Percentiles rank a stretch among this genome's conserved stretches.
Evolutionary conservation across 345 rosid genomes (phyloP).

Genomic region (Rhodomyrtus tomentosa): DNA sequence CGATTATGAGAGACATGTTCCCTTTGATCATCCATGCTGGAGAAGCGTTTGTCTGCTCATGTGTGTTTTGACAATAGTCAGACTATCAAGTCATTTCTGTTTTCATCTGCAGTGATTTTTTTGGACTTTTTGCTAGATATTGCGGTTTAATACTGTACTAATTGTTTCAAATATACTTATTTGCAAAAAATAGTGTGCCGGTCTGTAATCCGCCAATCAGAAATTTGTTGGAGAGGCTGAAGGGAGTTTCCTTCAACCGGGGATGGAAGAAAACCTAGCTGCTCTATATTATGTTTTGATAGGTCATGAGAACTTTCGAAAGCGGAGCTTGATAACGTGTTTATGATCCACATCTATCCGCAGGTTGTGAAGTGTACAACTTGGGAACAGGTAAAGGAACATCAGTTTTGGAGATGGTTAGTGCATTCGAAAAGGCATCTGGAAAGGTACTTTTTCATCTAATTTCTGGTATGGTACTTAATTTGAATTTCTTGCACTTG

Average conservation of each 20-base stretch:
- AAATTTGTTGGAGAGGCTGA: not conserved
- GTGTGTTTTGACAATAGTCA: not conserved
- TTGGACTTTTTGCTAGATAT: not conserved
- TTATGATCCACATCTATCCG: not conserved
- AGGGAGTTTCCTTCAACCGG: not conserved
- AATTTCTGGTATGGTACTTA: not conserved
- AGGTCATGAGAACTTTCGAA: not conserved
- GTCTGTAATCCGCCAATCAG: not conserved
- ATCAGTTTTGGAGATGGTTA: constrained; percentile 93
- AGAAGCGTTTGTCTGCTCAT: not conserved
- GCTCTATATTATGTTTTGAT: not conserved
- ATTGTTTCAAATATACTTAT: not conserved
- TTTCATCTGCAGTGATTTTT: not conserved
- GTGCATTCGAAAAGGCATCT: constrained; percentile 84
- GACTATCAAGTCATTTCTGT: not conserved
- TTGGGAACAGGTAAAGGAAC: constrained; percentile 96
- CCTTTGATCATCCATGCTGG: not conserved
- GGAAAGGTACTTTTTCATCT: constrained; percentile 47
- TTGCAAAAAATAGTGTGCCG: not conserved
- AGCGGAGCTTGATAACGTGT: not conserved
- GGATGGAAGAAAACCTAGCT: not conserved
- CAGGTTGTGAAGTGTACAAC: constrained; percentile 92
- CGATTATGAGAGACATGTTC: not conserved
- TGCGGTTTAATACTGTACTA: not conserved
- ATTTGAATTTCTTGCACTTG: not conserved